Evolutionary conservation across 2,329 filamentous ascomycete genomes (phyloP), one percentile per base, ranked within the genome.

Genomic region (Colletotrichum zoysiae): DNA sequence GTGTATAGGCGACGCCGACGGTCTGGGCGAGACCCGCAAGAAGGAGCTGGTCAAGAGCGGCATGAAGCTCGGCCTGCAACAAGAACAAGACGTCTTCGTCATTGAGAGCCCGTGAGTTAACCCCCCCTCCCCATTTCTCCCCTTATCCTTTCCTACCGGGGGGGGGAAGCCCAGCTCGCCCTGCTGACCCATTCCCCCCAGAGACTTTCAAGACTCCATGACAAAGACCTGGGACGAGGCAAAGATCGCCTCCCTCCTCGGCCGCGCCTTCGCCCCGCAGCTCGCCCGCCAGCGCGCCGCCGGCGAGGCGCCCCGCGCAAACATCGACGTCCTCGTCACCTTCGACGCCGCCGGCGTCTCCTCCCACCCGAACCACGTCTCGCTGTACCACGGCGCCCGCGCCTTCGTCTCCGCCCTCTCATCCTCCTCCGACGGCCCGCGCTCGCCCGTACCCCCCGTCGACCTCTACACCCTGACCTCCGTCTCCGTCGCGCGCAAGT

Each of bases 351-450:
- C 83, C 60, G 96, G 96, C 71, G 87, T 99, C 60, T 97, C 94
- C 70, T 89, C 89, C 55, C 96, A 99, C 82, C 94, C 95, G 30
- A 99, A 99, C 85, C 96, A 99, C 84, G 92, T 93, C 74, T 95
- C 95, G 7, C 89, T 98, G 11, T 95, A 95, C 83, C 88, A 93
- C 80, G 96, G 95, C 69, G 93, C 94, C 8, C 88, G 89, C 57
- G 82, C 88, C 60, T 98, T 97, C 80, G 81, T 97, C 65, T 84
- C 86, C 63, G 81, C 85, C 9, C 86, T 97, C 62, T 87, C 87
- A 61, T 87, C 88, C 67, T 87, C 87, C 61, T 87, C 88, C 67
- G 86, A 89, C 67, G 86, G 89, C 75, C 81, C 88, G 5, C 92
- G 90, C 1, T 93, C 89, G 86, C 83, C 89, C 1, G n/a, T n/a